These are phyloP conservation scores for Cyclocybe aegerita DNA, from an alignment of 768 basidiomycete genomes.

Conservation along the genomic window DNA sequence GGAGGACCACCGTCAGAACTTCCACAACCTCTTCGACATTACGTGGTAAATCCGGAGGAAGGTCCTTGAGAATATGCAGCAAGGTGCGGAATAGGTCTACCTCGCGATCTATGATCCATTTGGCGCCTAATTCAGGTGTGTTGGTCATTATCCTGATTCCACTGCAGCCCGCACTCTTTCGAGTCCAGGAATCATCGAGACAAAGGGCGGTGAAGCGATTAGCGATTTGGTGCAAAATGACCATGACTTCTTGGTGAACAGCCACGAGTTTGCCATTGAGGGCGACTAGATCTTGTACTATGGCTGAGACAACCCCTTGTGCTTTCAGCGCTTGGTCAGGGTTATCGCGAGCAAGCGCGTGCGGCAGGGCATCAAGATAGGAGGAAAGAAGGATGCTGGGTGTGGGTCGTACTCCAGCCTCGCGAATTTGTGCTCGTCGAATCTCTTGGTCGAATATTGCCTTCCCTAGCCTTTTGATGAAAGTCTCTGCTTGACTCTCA, in stretches of 20 bases:
- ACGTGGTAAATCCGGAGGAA: slow-evolving; percentile 84
- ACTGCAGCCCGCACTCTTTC: slow-evolving; percentile 85
- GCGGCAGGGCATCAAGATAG: slow-evolving; percentile 80
- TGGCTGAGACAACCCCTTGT: slow-evolving; percentile 54
- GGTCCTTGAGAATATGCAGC: slow-evolving; percentile 90
- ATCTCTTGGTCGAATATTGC: slow-evolving; percentile 78
- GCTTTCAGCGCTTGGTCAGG: slow-evolving; percentile 59
- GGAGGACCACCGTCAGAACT: slow-evolving; percentile 68
- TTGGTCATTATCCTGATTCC: slow-evolving; percentile 82
- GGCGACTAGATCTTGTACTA: slow-evolving; percentile 67
- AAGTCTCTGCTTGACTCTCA: slow-evolving; percentile 66
- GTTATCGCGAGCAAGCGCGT: slow-evolving; percentile 70
- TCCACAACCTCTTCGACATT: slow-evolving; percentile 78
- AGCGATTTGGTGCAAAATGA: slow-evolving; percentile 78
- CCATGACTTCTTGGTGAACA: slow-evolving; percentile 54
- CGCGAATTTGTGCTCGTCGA: slow-evolving; percentile 53
- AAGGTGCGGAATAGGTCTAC: slow-evolving; percentile 88
- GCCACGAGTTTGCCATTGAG: slow-evolving; percentile 49
- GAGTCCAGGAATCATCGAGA: slow-evolving; percentile 86
- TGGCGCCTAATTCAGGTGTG: slow-evolving; percentile 67
- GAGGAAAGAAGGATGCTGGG: slow-evolving; percentile 61
- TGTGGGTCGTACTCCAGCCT: slow-evolving; percentile 49
- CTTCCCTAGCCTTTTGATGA: slow-evolving; percentile 66
- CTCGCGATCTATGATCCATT: slow-evolving; percentile 85
- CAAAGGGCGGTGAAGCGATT: slow-evolving; percentile 84